Percentiles rank a stretch among this genome's conserved stretches.
Evolutionary conservation across 83 land plant species (phyloP).

Genomic region (Picea abies): DNA sequence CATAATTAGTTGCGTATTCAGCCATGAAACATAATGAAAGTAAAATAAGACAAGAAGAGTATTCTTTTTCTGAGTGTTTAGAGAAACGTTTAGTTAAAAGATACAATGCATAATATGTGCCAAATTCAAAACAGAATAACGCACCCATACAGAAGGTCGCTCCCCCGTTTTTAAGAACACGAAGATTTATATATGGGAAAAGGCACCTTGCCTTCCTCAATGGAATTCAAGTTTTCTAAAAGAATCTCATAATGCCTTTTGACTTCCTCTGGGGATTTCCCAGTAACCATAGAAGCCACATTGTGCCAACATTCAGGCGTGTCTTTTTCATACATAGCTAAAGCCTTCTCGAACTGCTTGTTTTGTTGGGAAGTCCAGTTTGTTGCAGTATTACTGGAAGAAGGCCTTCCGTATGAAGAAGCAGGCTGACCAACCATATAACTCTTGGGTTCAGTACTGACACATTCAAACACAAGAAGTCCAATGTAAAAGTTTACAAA

Average conservation of each 20-base stretch:
- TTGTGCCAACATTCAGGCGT: conserved; percentile 23
- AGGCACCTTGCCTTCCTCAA: conserved; percentile 45
- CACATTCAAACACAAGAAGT: neutral
- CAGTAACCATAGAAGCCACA: conserved; percentile 29
- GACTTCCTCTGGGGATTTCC: conserved; percentile 38
- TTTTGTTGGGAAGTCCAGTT: conserved; percentile 20
- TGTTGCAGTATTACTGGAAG: too few species aligned
- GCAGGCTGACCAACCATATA: neutral
- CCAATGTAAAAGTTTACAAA: neutral
- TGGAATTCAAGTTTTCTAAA: conserved; percentile 42
- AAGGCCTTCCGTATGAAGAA: too few species aligned
- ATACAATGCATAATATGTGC: too few species aligned
- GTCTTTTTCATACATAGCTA: conserved; percentile 24
- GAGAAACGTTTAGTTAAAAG: too few species aligned
- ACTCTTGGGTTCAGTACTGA: neutral
- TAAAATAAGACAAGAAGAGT: too few species aligned
- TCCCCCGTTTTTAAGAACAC: rapidly evolving
- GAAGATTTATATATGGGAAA: conserved; percentile 30
- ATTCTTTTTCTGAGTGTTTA: too few species aligned
- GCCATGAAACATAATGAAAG: too few species aligned
- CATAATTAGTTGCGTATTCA: too few species aligned
- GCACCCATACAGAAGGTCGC: too few species aligned
- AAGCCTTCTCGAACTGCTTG: conserved; percentile 25
- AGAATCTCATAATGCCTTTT: conserved; percentile 50
- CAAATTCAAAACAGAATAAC: too few species aligned